Evolutionary conservation across 1,284 basidiomycete genomes (phyloP).

Genomic region (Ceratobasidium sp.): DNA sequence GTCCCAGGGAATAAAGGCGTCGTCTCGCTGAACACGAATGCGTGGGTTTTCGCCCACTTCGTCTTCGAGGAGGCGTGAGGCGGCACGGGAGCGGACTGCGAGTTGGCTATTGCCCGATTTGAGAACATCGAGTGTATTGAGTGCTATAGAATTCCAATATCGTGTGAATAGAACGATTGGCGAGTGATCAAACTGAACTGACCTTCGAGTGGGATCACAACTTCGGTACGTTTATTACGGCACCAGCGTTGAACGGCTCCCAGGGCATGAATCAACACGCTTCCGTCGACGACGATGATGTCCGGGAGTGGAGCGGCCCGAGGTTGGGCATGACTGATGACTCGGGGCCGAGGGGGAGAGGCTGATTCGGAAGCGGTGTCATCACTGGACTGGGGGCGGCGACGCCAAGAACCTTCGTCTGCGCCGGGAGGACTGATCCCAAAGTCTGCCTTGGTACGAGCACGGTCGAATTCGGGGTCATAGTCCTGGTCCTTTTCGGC

Average conservation of each 20-base stretch:
- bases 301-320: conserved; percentile 55
- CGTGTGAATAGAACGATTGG: conserved; percentile 11
- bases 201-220: conserved; percentile 91
- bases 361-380: conserved; percentile 32
- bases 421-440: neutral
- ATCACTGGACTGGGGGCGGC: conserved; percentile 22
- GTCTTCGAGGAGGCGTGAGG: conserved; percentile 80
- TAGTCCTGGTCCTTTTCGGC: conserved; percentile 27
- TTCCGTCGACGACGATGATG: conserved; percentile 83
- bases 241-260: conserved; percentile 84
- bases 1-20: conserved; percentile 81
- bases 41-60: conserved; percentile 80
- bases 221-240: conserved; percentile 69
- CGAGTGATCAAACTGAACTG: neutral
- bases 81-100: conserved; percentile 81
- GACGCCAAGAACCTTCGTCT: conserved; percentile 28
- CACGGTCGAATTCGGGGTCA: conserved; percentile 31
- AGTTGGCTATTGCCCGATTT: conserved; percentile 85
- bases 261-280: conserved; percentile 83
- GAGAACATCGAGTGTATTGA: conserved; percentile 91
- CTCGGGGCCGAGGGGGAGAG: conserved; percentile 35
- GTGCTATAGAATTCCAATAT: conserved; percentile 61
- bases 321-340: neutral
- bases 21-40: conserved; percentile 77
- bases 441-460: conserved; percentile 14